These are phyloP conservation scores for Penicillium silybi DNA, from an alignment of 495 filamentous ascomycete genomes.

Conservation along the genomic window DNA sequence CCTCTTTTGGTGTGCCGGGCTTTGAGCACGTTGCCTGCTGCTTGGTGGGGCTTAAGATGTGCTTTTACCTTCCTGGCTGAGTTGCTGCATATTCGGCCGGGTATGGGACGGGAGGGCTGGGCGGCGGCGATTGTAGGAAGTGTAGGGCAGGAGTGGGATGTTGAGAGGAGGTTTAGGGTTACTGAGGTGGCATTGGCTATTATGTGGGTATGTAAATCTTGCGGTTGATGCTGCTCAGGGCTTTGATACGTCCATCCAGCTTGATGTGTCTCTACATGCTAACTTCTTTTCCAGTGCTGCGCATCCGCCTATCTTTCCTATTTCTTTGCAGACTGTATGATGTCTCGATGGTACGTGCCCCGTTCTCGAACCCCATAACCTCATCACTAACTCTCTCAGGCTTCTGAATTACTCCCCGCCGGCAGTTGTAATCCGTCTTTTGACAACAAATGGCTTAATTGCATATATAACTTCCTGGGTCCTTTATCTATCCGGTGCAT, in stretches of 20 bases:
- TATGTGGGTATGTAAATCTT: slow-evolving; percentile 67
- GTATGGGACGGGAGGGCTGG: slow-evolving; percentile 45
- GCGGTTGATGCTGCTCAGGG: neutral
- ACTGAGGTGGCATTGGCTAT: slow-evolving; percentile 77
- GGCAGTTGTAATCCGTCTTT: slow-evolving; percentile 77
- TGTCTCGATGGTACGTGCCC: slow-evolving; percentile 74
- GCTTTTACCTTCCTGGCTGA: slow-evolving; percentile 57
- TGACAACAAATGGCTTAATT: slow-evolving; percentile 74
- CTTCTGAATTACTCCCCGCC: slow-evolving; percentile 83
- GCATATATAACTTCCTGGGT: slow-evolving; percentile 79
- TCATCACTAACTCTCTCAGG: slow-evolving; percentile 37
- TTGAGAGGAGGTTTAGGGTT: slow-evolving; percentile 57
- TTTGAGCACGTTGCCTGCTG: slow-evolving; percentile 54
- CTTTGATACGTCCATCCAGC: neutral
- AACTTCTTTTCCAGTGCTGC: slow-evolving; percentile 53
- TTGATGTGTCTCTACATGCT: neutral
- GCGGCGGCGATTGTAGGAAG: slow-evolving; percentile 44
- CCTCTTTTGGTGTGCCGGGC: slow-evolving; percentile 60
- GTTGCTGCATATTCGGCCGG: slow-evolving; percentile 44
- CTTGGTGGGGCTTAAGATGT: slow-evolving; percentile 61
- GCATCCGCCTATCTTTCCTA: slow-evolving; percentile 83
- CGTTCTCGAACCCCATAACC: neutral
- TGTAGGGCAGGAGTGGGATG: slow-evolving; percentile 47
- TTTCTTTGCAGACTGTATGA: slow-evolving; percentile 87
- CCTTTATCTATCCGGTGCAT: slow-evolving; percentile 69